A percentile compares a stretch with the other conserved stretches of the same genome.
These are phyloP conservation scores for Fusarium pseudonygamai DNA, from an alignment of 2,329 filamentous ascomycete species.

Conservation along the genomic window DNA sequence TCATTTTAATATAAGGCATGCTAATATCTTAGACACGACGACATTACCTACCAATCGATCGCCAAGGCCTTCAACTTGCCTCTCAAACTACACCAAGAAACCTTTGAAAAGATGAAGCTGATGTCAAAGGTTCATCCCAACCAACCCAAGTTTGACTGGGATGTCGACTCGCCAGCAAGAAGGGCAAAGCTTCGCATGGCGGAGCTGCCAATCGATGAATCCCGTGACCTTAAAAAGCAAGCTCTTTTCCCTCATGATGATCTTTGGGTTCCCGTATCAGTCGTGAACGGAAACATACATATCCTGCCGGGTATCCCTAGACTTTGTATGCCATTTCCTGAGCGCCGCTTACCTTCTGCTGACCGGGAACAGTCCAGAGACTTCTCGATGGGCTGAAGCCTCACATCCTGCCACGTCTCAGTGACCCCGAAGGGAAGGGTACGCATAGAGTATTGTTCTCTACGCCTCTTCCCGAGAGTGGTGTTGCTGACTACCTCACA, in stretches of 20 bases:
- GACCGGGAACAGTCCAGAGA: conserved; percentile 65
- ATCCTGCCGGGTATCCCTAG: conserved; percentile 90
- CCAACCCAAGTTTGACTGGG: conserved; percentile 84
- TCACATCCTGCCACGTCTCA: conserved; percentile 72
- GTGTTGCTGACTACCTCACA: conserved; percentile 83
- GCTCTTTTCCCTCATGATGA: conserved; percentile 82
- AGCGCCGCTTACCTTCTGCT: background rate
- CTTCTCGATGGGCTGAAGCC: conserved; percentile 83
- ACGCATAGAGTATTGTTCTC: conserved; percentile 83
- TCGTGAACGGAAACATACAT: conserved; percentile 93
- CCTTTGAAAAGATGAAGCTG: conserved; percentile 83
- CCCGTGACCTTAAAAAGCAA: conserved; percentile 72
- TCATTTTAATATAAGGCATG: background rate
- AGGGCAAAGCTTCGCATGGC: conserved; percentile 92
- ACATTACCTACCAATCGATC: conserved; percentile 96
- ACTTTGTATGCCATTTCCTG: conserved; percentile 65
- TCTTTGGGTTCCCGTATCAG: conserved; percentile 88
- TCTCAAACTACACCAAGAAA: conserved; percentile 78
- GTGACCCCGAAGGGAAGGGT: conserved; percentile 83
- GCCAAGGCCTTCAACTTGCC: conserved; percentile 86
- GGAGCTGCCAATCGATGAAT: conserved; percentile 79
- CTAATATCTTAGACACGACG: conserved; percentile 77
- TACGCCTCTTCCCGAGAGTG: conserved; percentile 88
- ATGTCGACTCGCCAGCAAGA: conserved; percentile 79
- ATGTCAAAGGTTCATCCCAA: conserved; percentile 78